Conservation (phyloP, 2,329 filamentous ascomycete species). For the Cladosporium velox region DNA sequence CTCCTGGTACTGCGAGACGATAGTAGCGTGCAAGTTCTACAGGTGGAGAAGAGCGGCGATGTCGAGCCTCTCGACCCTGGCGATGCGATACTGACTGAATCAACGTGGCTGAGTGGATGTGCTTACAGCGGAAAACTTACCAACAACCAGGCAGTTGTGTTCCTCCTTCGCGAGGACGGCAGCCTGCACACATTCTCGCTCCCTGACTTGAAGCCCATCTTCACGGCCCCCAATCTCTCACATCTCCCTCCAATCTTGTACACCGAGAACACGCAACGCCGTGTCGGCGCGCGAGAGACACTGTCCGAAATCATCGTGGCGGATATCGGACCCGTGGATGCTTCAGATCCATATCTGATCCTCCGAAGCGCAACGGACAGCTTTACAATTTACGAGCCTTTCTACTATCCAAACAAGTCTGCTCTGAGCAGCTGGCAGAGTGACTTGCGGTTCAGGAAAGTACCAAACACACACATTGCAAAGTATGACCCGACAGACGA, state of each 20-base stretch:
- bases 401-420: slow-evolving; percentile 49
- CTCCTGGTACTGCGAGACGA: slow-evolving; percentile 83
- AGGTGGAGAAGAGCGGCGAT: slow-evolving; percentile 79
- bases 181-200: slow-evolving; percentile 73
- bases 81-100: slow-evolving; percentile 66
- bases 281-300: slow-evolving; percentile 70
- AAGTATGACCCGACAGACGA: slow-evolving; percentile 54
- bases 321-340: slow-evolving; percentile 75
- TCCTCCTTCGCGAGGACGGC: slow-evolving; percentile 74
- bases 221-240: slow-evolving; percentile 72
- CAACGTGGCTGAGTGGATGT: slow-evolving; percentile 80
- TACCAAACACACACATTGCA: slow-evolving; percentile 68
- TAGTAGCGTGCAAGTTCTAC: slow-evolving; percentile 73
- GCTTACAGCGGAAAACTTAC: slow-evolving; percentile 68
- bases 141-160: slow-evolving; percentile 65
- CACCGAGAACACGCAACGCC: slow-evolving; percentile 67
- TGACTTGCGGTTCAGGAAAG: slow-evolving; percentile 74
- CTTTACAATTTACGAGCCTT: slow-evolving; percentile 83
- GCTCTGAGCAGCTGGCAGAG: slow-evolving; percentile 46
- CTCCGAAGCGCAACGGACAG: slow-evolving; percentile 79
- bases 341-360: slow-evolving; percentile 75
- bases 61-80: slow-evolving; percentile 47
- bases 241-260: slow-evolving; percentile 77
- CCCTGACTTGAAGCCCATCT: slow-evolving; percentile 72
- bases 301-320: slow-evolving; percentile 80